Evolutionary conservation across 495 filamentous ascomycete genomes (phyloP).

Genomic region (Choiromyces venosus): DNA sequence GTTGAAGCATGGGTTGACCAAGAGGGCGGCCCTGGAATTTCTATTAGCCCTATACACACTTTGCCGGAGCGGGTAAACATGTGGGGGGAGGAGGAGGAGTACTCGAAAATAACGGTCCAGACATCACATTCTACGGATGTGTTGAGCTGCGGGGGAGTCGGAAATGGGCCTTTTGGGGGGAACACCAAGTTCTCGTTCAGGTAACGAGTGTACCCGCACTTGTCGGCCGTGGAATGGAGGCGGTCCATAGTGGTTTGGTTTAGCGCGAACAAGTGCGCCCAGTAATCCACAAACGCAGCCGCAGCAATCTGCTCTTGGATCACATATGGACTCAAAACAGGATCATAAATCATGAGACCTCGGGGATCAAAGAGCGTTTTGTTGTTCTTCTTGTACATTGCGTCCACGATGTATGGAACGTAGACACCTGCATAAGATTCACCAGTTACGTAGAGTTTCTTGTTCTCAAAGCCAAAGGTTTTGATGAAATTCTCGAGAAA

Average conservation of each 20-base stretch:
- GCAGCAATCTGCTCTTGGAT: slow-evolving; percentile 53
- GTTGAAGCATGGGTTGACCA: slow-evolving; percentile 75
- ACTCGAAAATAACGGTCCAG: slow-evolving; percentile 28
- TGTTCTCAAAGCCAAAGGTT: slow-evolving; percentile 58
- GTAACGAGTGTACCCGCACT: slow-evolving; percentile 63
- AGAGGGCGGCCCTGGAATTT: slow-evolving; percentile 47
- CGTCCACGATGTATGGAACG: slow-evolving; percentile 68
- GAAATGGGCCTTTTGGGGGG: slow-evolving; percentile 60
- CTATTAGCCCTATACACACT: background rate
- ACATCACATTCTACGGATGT: slow-evolving; percentile 17
- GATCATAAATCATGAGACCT: slow-evolving; percentile 67
- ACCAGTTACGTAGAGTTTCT: slow-evolving; percentile 63
- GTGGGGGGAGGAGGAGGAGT: background rate
- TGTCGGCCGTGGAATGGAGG: slow-evolving; percentile 52
- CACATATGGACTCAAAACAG: slow-evolving; percentile 52
- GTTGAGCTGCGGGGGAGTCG: slow-evolving; percentile 35
- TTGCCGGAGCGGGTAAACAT: background rate
- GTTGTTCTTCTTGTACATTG: slow-evolving; percentile 66
- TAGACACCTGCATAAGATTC: slow-evolving; percentile 72
- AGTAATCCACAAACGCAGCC: slow-evolving; percentile 60
- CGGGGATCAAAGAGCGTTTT: slow-evolving; percentile 60
- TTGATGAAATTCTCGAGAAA: slow-evolving; percentile 68
- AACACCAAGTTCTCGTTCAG: slow-evolving; percentile 58
- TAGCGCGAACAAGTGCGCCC: slow-evolving; percentile 55
- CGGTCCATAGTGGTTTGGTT: slow-evolving; percentile 60